Conservation (phyloP, 106 monocot species). For the Dendrobium huoshanense region DNA sequence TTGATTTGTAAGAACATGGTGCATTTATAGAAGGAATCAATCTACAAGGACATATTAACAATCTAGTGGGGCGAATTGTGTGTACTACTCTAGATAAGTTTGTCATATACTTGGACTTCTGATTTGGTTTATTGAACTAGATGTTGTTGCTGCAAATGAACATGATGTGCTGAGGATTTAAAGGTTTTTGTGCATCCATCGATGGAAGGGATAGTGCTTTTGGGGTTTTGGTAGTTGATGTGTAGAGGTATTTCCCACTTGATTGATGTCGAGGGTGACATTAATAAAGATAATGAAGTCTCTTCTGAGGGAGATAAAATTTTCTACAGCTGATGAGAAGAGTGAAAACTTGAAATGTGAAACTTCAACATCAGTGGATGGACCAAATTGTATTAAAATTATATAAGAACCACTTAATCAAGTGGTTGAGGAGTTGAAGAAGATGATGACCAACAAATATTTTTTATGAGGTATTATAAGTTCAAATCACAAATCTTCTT, state of each 20-base stretch:
- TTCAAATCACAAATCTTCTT: no score
- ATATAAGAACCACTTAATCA: no score
- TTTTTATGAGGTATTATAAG: no score
- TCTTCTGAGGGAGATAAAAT: no score
- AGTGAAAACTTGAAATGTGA: no score
- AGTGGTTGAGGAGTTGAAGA: no score
- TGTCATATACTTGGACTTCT: slow-evolving; percentile 61
- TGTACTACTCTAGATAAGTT: slow-evolving; percentile 67
- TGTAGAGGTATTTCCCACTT: slow-evolving; percentile 62
- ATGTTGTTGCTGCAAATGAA: slow-evolving; percentile 74
- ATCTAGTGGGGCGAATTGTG: slow-evolving; percentile 68
- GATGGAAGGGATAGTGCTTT: slow-evolving; percentile 78
- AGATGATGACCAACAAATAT: no score
- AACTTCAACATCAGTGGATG: no score
- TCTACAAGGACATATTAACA: slow-evolving; percentile 70
- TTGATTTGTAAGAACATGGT: slow-evolving; percentile 70
- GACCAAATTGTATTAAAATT: no score
- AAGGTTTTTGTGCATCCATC: slow-evolving; percentile 83
- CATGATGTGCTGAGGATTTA: slow-evolving; percentile 77
- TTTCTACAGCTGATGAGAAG: no score
- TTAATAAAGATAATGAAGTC: slow-evolving; percentile 37
- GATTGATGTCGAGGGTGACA: slow-evolving; percentile 63
- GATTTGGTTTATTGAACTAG: slow-evolving; percentile 88
- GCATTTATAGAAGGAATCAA: slow-evolving; percentile 72
- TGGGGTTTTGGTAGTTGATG: slow-evolving; percentile 90